Evolutionary conservation across 768 basidiomycete genomes (phyloP).

Genomic region (Podaxis pistillaris): DNA sequence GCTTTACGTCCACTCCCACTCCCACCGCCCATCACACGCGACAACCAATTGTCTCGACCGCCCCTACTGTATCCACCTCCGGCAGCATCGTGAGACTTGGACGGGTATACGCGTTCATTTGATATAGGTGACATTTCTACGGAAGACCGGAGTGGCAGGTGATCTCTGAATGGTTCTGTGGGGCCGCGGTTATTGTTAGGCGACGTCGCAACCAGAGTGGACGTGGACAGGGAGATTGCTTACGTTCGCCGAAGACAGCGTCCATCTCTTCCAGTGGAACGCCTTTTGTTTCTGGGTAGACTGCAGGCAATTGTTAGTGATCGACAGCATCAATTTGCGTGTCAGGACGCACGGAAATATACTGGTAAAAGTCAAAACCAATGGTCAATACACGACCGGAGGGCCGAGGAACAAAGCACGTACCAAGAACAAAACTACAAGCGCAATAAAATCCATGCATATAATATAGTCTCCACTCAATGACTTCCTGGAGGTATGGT

Average conservation of each 20-base stretch:
- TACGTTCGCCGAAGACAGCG: slow-evolving; percentile 78
- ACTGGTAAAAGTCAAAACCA: slow-evolving; percentile 41
- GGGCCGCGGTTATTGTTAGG: background rate
- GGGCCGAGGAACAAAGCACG: slow-evolving; percentile 6
- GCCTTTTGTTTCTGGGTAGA: slow-evolving; percentile 81
- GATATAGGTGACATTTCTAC: slow-evolving; percentile 7
- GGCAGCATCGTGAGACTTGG: background rate
- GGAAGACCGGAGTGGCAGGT: slow-evolving; percentile 13
- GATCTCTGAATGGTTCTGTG: slow-evolving; percentile 14
- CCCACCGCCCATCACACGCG: background rate
- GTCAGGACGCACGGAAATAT: slow-evolving; percentile 57
- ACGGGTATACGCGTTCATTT: background rate
- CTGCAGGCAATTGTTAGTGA: slow-evolving; percentile 29
- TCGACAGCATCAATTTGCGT: background rate
- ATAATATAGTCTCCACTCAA: slow-evolving; percentile 84
- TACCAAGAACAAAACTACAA: slow-evolving; percentile 74
- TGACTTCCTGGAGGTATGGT: slow-evolving; percentile 79
- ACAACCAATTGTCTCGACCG: background rate
- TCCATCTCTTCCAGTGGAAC: slow-evolving; percentile 87
- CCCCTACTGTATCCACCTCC: background rate
- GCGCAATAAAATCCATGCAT: slow-evolving; percentile 90
- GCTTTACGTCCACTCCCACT: background rate
- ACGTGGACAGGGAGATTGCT: background rate
- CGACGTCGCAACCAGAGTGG: background rate
- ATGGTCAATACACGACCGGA: background rate